Percentiles rank a stretch among this genome's conserved stretches.
These are phyloP conservation scores for Neltuma alba DNA, from an alignment of 306 rosid species.

Conservation along the genomic window DNA sequence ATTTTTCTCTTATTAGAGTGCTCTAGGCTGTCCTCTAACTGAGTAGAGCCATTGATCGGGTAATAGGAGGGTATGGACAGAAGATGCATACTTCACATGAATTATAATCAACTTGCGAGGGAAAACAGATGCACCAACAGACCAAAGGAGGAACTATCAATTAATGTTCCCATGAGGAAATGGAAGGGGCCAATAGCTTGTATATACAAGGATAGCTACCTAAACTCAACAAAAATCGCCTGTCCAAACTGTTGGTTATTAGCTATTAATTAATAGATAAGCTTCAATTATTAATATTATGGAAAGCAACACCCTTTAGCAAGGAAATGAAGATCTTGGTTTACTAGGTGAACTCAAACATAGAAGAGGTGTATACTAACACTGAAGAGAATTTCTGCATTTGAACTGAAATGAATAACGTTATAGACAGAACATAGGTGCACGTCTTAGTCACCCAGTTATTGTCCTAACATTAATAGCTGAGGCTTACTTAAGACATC, in stretches of 20 bases:
- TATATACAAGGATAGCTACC: constrained; percentile 5
- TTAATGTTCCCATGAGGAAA: not conserved
- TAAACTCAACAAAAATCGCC: constrained; percentile 22
- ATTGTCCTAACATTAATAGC: constrained; percentile 1
- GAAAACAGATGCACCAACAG: not conserved
- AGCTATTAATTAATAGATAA: not conserved
- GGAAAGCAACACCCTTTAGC: not conserved
- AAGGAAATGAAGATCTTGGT: constrained; percentile 10
- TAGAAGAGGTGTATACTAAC: constrained; percentile 20
- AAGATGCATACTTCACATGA: not conserved
- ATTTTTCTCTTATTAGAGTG: not conserved
- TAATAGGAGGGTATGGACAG: not conserved
- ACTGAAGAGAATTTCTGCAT: constrained; percentile 35
- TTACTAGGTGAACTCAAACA: constrained; percentile 9
- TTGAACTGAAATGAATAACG: constrained; percentile 29
- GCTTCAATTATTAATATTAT: not conserved
- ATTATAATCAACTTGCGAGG: not conserved
- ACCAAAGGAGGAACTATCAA: not conserved
- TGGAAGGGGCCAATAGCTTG: not conserved
- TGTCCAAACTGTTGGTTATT: not conserved
- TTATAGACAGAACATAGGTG: not conserved
- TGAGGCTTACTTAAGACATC: constrained; percentile 10
- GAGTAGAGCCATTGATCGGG: too few relatives aligned
- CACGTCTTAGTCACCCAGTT: not conserved
- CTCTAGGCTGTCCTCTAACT: not conserved